A percentile compares a stretch with the other conserved stretches of the same genome.
These are phyloP conservation scores for Kwoniella pini DNA, from an alignment of 768 basidiomycete species.

Conservation along the genomic window DNA sequence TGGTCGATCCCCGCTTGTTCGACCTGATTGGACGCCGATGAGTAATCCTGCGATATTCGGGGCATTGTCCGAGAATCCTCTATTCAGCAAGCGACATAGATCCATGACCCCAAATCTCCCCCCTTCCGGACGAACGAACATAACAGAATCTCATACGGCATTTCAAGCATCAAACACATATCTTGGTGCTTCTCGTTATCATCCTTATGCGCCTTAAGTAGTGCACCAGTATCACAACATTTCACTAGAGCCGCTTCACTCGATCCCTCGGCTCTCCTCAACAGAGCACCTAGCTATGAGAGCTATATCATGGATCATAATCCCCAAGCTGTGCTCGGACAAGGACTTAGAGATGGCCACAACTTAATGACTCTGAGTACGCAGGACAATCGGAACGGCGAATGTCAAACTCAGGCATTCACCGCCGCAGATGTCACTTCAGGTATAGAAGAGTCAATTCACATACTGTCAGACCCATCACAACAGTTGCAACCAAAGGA, in stretches of 20 bases:
- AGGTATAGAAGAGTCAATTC: no score
- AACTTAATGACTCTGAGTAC: no score
- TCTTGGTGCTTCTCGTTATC: constrained; percentile 2
- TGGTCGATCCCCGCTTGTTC: background rate
- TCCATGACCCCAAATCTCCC: constrained; percentile 28
- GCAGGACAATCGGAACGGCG: no score
- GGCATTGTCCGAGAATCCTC: background rate
- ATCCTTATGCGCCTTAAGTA: background rate
- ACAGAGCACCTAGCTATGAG: background rate
- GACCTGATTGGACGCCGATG: background rate
- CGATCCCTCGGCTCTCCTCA: constrained; percentile 17
- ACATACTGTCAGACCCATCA: no score
- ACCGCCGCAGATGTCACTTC: no score
- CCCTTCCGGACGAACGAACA: constrained; percentile 1
- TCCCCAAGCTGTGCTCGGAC: background rate
- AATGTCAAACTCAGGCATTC: no score
- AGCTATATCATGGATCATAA: background rate
- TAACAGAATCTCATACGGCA: background rate
- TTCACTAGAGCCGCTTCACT: constrained; percentile 22
- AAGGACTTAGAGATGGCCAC: background rate
- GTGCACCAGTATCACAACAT: background rate
- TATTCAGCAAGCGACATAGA: constrained; percentile 19
- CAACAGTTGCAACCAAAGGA: no score
- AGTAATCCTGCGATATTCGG: background rate
- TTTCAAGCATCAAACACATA: background rate